Base-by-base conservation (phyloP, 306 rosid species). In the Begonia masoniana region DNA sequence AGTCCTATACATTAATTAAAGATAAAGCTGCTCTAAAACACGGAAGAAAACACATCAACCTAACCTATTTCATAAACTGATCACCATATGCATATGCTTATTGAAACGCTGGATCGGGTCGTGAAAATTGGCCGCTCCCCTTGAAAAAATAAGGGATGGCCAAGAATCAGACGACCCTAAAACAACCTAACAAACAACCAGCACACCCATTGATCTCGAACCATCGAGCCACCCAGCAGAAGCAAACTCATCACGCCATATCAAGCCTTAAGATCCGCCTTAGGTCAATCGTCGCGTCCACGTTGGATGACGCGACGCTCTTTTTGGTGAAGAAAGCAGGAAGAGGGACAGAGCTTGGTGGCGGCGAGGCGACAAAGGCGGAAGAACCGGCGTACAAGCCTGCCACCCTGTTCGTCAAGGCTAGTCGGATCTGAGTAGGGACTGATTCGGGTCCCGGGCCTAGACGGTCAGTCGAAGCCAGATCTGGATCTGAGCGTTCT, bases 321-420 rank as follows among this genome's bases (percentile, higher is more conserved):
- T 58, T 65, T 70, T 69, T 78, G 0, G 53, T 36, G 55, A 75
- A 58, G 52, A 84, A 80, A 7, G 36, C 43, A 0, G 94, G 94
- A 0, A 84, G 15, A 15, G 94, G 92, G 6, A 82, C 62, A 0
- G 81, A 77, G 60, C 74, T 70, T 0, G 92, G 87, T 2, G 80
- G 74, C 39, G 87, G 87, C 2, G 81, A 77, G 1, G 68, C 52
- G 6, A 52, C 43, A 5, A 49, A 50, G 15, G 59, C 6, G 0
- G 83, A 51, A 0, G 80, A 41, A 0, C 91, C 87, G 0, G 91
- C 82, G 42, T 78, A 82, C 14, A 71, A 54, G 1, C 58, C 62
- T 0, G 54, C 49, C 4, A 10, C 49, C 12, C 16, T 36, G 6
- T 6, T 3, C 13, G 23, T 12, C 3, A 0, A 14, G 5, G 41